phyloP scores from a whole-genome alignment of 257 asterid species.

The Solanum dulcamara region DNA sequence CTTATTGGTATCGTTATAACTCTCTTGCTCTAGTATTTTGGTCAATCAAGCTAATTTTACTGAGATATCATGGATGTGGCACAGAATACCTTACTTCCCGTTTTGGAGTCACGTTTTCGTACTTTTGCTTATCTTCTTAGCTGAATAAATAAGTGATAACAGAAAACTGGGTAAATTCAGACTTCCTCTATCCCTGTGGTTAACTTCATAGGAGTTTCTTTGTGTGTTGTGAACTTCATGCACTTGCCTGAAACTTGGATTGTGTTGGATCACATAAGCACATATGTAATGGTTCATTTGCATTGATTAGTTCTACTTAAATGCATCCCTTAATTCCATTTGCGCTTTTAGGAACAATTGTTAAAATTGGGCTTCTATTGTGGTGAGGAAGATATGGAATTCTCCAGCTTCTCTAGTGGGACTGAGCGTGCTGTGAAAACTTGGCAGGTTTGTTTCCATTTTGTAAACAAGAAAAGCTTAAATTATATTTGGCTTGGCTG shows the following conservation, averaged over 20 bases:
- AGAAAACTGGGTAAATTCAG: neutral
- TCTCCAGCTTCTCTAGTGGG: constrained; percentile 57
- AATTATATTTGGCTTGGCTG: neutral
- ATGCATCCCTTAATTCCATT: neutral
- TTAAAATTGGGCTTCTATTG: constrained; percentile 75
- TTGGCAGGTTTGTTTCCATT: constrained; percentile 73
- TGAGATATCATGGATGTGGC: neutral
- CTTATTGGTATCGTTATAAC: neutral
- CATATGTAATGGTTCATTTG: neutral
- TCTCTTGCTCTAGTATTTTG: neutral
- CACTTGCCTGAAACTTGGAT: neutral
- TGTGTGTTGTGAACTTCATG: neutral
- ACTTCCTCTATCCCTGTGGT: neutral
- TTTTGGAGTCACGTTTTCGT: neutral
- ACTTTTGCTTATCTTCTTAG: neutral
- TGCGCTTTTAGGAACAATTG: constrained; percentile 56
- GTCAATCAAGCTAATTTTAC: neutral
- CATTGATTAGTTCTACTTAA: neutral
- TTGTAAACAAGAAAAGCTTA: neutral
- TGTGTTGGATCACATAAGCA: neutral
- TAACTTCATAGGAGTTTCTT: neutral
- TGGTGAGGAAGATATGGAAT: constrained; percentile 95
- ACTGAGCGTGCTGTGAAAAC: constrained; percentile 92
- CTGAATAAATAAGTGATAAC: neutral
- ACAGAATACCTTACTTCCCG: neutral